phyloP scores from a whole-genome alignment of 129 eudicot genomes.

The Arctium minus region DNA sequence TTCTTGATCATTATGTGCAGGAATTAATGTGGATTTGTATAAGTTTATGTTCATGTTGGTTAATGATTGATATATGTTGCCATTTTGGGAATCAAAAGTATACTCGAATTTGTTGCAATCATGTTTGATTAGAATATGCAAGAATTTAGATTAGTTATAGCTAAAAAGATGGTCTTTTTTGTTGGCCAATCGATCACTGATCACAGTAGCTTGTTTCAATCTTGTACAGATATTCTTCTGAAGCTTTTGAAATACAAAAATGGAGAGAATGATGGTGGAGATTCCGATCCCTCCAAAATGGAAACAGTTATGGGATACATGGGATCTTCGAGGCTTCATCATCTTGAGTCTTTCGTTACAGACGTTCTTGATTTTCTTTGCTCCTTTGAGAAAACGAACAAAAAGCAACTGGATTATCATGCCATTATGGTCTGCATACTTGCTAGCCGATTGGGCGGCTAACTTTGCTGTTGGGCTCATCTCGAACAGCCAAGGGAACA shows the following conservation, averaged over 20 bases:
- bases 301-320: constrained; percentile 34
- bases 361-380: constrained; percentile 28
- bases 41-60: not conserved
- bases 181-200: no score
- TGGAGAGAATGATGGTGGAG: constrained; percentile 15
- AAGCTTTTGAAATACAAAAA: not conserved
- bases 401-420: constrained; percentile 17
- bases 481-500: constrained; percentile 38
- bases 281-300: constrained; percentile 19
- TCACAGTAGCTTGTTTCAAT: not conserved
- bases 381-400: constrained; percentile 38
- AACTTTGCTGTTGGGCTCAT: constrained; percentile 47
- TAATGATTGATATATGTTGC: not conserved
- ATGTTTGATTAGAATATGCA: no score
- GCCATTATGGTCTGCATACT: constrained; percentile 56
- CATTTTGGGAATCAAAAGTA: no score
- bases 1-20: not conserved
- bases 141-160: not conserved
- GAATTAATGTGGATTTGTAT: not conserved
- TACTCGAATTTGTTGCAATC: not conserved
- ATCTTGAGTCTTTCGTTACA: constrained; percentile 47
- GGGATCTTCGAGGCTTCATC: constrained; percentile 40
- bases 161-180: not conserved
- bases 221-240: no score
- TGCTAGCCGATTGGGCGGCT: constrained; percentile 57